Evolutionary conservation across 2,329 filamentous ascomycete species (phyloP), one percentile per base, ranked within the genome.

Genomic region (Fusarium cyanostomum): DNA sequence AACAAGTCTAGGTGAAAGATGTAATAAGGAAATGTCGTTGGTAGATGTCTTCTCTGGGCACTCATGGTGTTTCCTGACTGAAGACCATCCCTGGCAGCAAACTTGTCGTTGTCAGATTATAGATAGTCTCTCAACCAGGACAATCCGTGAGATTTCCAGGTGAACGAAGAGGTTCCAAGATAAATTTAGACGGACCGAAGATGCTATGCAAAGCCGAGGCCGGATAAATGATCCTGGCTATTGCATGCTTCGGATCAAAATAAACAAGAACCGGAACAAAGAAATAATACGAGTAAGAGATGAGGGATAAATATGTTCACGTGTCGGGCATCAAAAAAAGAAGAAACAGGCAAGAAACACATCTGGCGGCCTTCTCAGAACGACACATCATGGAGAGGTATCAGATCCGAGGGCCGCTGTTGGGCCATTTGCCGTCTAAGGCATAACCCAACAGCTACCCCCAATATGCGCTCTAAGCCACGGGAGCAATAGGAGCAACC

Each of bases 401-500:
- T 56, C 52, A 41, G 49, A 43, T 52, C 64, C 16, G 41, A 52
- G 52, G 42, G 35, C 55, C 41, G 38, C 54, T 62, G 48, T 49
- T 64, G 60, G 43, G 57, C 48, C 52, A 41, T 35, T 34, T 41
- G 42, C 50, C 30, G 39, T 37, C 18, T 30, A 26, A 42, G 46
- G n/a, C 48, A 41, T 28, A 34, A n/a, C 39, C 42, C 52, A 67
- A 60, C 64, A 50, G 52, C 41, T 15, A 44, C 49, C 57, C 60
- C 49, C 45, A 24, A 21, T 33, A 31, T 58, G 43, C 30, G 39
- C 34, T 67, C 65, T 78, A 79, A 54, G 77, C 76, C 66, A 79
- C 77, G 21, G 77, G 77, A 56, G 77, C 75, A 53, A 79, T 78
- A 44, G 77, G 74, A 46, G 82, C 82, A 66, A 84, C 79, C 37